Evolutionary conservation across 1,284 basidiomycete genomes (phyloP).

Genomic region (Trametes sp.): DNA sequence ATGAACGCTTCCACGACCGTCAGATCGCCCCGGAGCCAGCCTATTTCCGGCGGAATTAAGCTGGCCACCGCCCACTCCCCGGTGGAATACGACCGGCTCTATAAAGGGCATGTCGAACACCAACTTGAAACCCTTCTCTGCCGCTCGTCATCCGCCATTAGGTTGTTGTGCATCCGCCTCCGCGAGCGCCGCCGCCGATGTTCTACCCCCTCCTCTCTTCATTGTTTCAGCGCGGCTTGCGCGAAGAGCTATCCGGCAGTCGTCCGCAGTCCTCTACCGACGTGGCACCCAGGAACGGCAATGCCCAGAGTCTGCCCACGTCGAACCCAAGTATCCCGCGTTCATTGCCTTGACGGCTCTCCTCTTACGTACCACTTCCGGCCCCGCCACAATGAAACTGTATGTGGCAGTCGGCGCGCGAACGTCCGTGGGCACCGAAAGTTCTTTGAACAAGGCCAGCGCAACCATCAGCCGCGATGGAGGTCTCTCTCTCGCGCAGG

Average conservation of each 20-base stretch:
- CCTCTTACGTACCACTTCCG: conserved; percentile 15
- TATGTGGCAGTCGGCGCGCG: conserved; percentile 23
- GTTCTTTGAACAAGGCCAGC: conserved; percentile 5
- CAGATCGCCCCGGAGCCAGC: conserved; percentile 7
- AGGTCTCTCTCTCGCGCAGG: background rate
- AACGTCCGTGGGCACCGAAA: conserved; percentile 19
- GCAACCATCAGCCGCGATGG: conserved; percentile 1
- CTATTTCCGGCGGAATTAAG: conserved; percentile 20
- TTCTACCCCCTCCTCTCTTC: background rate
- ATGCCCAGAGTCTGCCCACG: conserved; percentile 15
- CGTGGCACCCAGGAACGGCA: conserved; percentile 11
- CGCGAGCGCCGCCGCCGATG: conserved; percentile 4
- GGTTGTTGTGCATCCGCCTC: conserved; percentile 2
- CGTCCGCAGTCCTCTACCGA: conserved; percentile 6
- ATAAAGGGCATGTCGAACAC: conserved; percentile 4
- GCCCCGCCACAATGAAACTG: conserved; percentile 23
- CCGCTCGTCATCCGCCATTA: background rate
- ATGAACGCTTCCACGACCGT: conserved; percentile 10
- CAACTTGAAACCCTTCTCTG: conserved; percentile 12
- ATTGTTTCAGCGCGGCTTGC: conserved; percentile 1
- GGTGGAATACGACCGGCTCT: conserved; percentile 8
- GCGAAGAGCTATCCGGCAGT: background rate
- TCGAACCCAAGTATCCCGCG: conserved; percentile 22
- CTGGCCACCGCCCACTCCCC: conserved; percentile 16
- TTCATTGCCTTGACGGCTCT: conserved; percentile 22